phyloP scores from a whole-genome alignment of 345 rosid species.

The Eucalyptus brandiana region DNA sequence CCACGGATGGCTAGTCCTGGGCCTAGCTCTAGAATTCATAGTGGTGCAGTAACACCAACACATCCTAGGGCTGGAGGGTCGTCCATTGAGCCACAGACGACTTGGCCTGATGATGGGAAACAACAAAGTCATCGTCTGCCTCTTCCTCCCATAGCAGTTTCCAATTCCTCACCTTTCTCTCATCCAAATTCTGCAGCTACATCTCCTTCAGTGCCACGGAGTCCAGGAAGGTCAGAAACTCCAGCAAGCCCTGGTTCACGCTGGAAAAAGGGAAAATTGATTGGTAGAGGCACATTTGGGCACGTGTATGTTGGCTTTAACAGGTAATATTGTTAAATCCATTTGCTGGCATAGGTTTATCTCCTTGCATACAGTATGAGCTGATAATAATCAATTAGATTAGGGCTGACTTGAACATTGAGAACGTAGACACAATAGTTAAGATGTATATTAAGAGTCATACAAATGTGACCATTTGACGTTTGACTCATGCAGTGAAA shows the following conservation, averaged over 20 bases:
- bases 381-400: neutral
- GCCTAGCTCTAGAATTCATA: constrained; percentile 92
- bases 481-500: constrained; percentile 18
- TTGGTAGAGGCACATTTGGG: constrained; percentile 84
- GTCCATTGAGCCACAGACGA: constrained; percentile 50
- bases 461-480: neutral
- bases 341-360: neutral
- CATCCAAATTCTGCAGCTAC: constrained; percentile 82
- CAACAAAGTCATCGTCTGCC: constrained; percentile 82
- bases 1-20: constrained; percentile 98
- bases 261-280: constrained; percentile 67
- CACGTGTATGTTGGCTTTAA: constrained; percentile 70
- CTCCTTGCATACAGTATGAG: neutral
- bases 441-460: neutral
- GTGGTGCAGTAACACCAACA: constrained; percentile 97
- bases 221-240: constrained; percentile 86
- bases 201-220: constrained; percentile 92
- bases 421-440: neutral
- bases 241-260: constrained; percentile 51
- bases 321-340: constrained; percentile 20
- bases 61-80: constrained; percentile 88
- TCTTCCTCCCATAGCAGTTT: constrained; percentile 70
- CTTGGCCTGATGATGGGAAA: constrained; percentile 74
- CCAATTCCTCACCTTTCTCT: constrained; percentile 71
- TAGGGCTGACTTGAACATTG: neutral